Evolutionary conservation across 441 rosid genomes (phyloP), one percentile per base, ranked within the genome.

Genomic region (Mallotus repandus): DNA sequence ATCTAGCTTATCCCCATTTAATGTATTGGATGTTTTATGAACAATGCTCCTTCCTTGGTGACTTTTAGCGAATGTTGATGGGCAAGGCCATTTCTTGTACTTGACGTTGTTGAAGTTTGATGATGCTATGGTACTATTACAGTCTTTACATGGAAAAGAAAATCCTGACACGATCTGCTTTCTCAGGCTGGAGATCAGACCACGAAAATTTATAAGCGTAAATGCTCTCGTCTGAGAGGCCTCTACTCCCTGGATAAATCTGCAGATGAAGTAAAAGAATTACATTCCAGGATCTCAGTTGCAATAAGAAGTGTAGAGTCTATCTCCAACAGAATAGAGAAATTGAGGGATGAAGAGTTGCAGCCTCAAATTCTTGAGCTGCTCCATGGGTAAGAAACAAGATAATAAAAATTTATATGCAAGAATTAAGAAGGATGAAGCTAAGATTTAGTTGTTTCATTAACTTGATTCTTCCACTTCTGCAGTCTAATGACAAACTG

Each of bases 301-400:
- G 81, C 89, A 53, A 38, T 89, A 43, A 77, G 80, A 49, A 80
- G 84, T 53, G 84, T 76, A 2, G 88, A 85, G 71, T 80, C 88
- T 53, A 87, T 85, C 73, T 86, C 91, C 0, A 75, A 83, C 61
- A 86, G 71, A 78, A 85, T 89, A 72, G 77, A 81, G 77, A 86
- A 82, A 78, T 69, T 89, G 61, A 81, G 84, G 35, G 94, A 89
- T 70, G 85, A 85, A 80, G 90, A 89, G 82, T 68, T 89, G 76
- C 84, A 85, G 64, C 91, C 90, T 7, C 91, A 87, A 71, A 74
- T 89, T 55, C 78, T 83, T 67, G 91, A 87, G 66, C 81, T 89
- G 78, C 79, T 87, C 52, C 82, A 84, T 25, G 87, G 89, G 94
- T 86, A 85, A 69, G 85, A 53, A 76, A 70, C 38, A 66, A 32